Percentiles rank a stretch among this genome's conserved stretches.
Conservation (phyloP, 805 yeast species). For the Saccharomycopsis amapae region DNA sequence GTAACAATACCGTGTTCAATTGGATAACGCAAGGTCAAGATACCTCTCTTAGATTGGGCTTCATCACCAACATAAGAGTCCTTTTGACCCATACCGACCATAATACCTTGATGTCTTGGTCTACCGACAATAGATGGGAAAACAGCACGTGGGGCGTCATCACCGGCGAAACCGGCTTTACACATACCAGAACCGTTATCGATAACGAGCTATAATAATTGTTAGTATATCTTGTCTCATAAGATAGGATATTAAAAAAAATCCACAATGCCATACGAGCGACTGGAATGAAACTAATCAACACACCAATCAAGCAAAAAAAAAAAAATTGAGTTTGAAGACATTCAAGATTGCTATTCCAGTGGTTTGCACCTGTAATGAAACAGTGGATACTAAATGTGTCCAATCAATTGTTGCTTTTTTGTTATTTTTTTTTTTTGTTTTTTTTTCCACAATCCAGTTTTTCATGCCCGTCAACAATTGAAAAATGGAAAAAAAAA, state of each 20-base stretch:
- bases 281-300: neutral
- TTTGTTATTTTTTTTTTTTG: too few relatives aligned
- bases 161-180: slow-evolving; percentile 99
- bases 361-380: too few relatives aligned
- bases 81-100: slow-evolving; percentile 99
- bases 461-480: too few relatives aligned
- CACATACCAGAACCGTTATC: slow-evolving; percentile 99
- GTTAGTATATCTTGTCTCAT: slow-evolving; percentile 1
- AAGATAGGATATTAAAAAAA: too few relatives aligned
- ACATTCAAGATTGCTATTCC: too few relatives aligned
- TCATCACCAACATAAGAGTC: slow-evolving; percentile 99
- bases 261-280: neutral
- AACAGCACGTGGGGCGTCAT: slow-evolving; percentile 99
- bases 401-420: too few relatives aligned
- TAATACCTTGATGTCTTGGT: slow-evolving; percentile 99
- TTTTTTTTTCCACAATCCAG: too few relatives aligned
- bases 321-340: neutral
- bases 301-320: neutral
- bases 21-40: slow-evolving; percentile 96
- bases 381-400: too few relatives aligned
- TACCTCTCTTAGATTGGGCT: slow-evolving; percentile 99
- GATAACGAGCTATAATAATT: slow-evolving; percentile 48
- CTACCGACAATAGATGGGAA: slow-evolving; percentile 99
- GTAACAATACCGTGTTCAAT: slow-evolving; percentile 99
- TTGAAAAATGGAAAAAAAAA: too few relatives aligned